Evolutionary conservation across 1,139 yeast genomes (phyloP), one percentile per base, ranked within the genome.

Genomic region (Meyerozyma smithsonii): DNA sequence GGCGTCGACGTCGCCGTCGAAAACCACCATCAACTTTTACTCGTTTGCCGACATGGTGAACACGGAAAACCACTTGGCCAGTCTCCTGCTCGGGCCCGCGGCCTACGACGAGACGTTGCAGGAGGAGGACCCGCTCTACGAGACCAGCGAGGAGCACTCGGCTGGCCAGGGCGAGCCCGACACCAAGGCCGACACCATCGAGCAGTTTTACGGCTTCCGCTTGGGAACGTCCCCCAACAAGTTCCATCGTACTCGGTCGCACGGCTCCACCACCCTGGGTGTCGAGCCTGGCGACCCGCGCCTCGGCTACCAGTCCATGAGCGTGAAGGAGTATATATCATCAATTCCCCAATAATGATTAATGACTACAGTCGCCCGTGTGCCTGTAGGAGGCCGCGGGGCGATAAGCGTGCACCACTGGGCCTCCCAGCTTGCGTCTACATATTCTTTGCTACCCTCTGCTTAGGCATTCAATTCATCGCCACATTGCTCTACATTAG

Each of bases 21-120:
- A 41, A 12, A 51, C 58, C 8, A 28, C 33, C 20, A 61, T 63
- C 39, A 63, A 61, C 34, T 63, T 58, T 40, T 63, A 61, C 43
- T 60, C 65, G 14, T 63, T 57, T 48, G 67, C 66, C 5, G 69
- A 63, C 37, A 60, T 62, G 54, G 46, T 57, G 28, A 50, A 51
- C 35, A 47, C 49, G 28, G 61, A 58, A 38, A 28, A 28, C 33
- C 33, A 28, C 19, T 3, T 28, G 33, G 33, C 33, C 33, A 28
- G 19, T 16, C 33, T 28, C 4, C 20, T 17, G 20, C 10, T 28
- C n/a, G 33, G 33, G 8, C 33, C 33, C 33, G 14, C 10, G 6
- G 30, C 33, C 19, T 16, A 8, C n/a, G 33, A 28, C 20, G 33
- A 28, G 5, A 28, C 33, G 18, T 8, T 28, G n/a, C 20, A 28